Evolutionary conservation across 2,329 filamentous ascomycete species (phyloP).

Genomic region (Cytospora chrysosperma): DNA sequence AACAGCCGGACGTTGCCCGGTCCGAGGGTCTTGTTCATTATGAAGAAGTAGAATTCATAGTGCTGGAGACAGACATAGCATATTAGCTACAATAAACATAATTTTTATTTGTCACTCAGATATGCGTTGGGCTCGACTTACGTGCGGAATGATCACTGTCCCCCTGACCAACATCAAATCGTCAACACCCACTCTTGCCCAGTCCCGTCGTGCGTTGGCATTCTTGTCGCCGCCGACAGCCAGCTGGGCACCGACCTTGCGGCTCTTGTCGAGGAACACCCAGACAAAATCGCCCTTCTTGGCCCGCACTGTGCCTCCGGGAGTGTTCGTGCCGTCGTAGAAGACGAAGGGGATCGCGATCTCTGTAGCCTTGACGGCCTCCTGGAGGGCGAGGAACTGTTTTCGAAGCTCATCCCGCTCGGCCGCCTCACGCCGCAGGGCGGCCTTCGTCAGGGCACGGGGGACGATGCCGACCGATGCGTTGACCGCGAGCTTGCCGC

Average conservation of each 20-base stretch:
- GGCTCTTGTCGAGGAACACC: constrained; percentile 88
- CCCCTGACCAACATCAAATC: constrained; percentile 91
- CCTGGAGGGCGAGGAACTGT: constrained; percentile 80
- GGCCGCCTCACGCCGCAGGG: constrained; percentile 73
- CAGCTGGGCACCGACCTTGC: constrained; percentile 84
- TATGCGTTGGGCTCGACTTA: constrained; percentile 47
- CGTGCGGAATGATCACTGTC: constrained; percentile 90
- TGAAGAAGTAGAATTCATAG: constrained; percentile 96
- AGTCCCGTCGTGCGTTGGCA: constrained; percentile 70
- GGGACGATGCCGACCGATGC: constrained; percentile 62
- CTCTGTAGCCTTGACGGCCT: constrained; percentile 83
- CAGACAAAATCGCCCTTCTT: constrained; percentile 93
- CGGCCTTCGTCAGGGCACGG: constrained; percentile 62
- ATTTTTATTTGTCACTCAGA: constrained; percentile 10
- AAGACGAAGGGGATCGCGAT: constrained; percentile 94
- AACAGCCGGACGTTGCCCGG: constrained; percentile 75
- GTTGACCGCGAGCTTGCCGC: constrained; percentile 61
- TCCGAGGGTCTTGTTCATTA: constrained; percentile 80
- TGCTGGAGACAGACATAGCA: constrained; percentile 57
- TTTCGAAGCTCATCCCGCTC: constrained; percentile 71
- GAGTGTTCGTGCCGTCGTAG: constrained; percentile 89
- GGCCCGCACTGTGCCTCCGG: constrained; percentile 78
- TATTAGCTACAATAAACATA: constrained; percentile 26
- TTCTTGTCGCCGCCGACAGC: constrained; percentile 68
- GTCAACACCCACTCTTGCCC: constrained; percentile 92